phyloP scores from a whole-genome alignment of 495 filamentous ascomycete species.

The Hypomontagnella monticulosa region DNA sequence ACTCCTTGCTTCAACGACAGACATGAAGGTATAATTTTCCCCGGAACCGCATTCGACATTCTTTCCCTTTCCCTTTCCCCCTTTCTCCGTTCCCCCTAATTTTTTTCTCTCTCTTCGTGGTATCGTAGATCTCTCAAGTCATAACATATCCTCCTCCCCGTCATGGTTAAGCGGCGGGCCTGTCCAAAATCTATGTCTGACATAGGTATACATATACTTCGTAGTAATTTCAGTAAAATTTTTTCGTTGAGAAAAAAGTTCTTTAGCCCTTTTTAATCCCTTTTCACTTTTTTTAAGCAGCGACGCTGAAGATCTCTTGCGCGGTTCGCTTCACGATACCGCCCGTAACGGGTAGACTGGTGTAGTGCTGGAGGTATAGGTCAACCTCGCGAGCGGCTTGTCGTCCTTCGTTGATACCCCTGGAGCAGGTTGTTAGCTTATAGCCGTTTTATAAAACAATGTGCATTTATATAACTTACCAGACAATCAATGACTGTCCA shows the following conservation, averaged over 20 bases:
- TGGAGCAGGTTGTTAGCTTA: constrained; percentile 52
- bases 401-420: constrained; percentile 99
- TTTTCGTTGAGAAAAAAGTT: constrained; percentile 8
- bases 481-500: constrained; percentile 97
- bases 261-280: neutral
- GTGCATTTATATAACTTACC: constrained; percentile 65
- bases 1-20: constrained; percentile 9
- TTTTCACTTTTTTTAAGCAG: constrained; percentile 5
- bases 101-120: constrained; percentile 27
- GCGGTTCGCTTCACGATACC: constrained; percentile 90
- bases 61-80: constrained; percentile 8
- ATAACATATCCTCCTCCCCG: neutral
- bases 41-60: constrained; percentile 15
- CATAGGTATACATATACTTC: constrained; percentile 26
- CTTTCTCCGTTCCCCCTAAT: neutral
- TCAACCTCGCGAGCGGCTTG: constrained; percentile 95
- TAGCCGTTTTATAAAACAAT: neutral
- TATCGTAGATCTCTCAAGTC: constrained; percentile 33
- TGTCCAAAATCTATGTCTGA: constrained; percentile 37
- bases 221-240: neutral
- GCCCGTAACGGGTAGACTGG: constrained; percentile 88
- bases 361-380: constrained; percentile 82
- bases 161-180: constrained; percentile 24
- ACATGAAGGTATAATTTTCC: constrained; percentile 8
- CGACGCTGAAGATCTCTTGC: constrained; percentile 65